A percentile compares a stretch with the other conserved stretches of the same genome.
Conservation (phyloP, 176 grass and related monocot species). For the Olyra latifolia region DNA sequence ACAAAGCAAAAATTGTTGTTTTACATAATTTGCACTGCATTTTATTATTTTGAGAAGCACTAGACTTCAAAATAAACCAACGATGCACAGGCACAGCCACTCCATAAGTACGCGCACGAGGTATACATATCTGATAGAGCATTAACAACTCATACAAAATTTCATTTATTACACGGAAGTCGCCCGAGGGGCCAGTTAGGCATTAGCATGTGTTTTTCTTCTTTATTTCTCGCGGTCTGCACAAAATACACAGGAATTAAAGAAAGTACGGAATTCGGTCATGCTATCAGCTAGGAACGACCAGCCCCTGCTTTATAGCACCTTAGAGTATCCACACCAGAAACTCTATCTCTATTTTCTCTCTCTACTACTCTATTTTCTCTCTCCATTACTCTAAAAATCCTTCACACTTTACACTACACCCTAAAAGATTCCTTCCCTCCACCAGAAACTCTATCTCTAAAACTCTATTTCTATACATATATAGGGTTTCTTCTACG, state of each 20-base stretch:
- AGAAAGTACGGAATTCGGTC: background rate
- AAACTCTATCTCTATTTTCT: no score
- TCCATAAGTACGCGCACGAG: background rate
- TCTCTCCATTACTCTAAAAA: no score
- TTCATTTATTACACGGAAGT: constrained; percentile 24
- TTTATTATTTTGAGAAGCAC: background rate
- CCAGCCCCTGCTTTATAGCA: constrained; percentile 12
- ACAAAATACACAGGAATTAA: background rate
- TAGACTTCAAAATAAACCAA: background rate
- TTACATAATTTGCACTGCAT: background rate
- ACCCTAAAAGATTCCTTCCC: no score
- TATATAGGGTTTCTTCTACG: no score
- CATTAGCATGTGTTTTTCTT: constrained; percentile 5
- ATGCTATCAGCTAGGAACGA: constrained; percentile 31
- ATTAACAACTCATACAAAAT: constrained; percentile 16
- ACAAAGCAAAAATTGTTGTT: background rate
- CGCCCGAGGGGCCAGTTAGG: background rate
- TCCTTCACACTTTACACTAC: no score
- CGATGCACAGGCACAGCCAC: background rate
- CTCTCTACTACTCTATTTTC: no score
- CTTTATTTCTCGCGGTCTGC: constrained; percentile 35
- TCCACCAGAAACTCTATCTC: no score
- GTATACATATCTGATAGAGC: background rate
- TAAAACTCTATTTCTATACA: no score
- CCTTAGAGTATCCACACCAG: no score